Evolutionary conservation across 768 basidiomycete genomes (phyloP).

Genomic region (Macrolepiota dolichaula): DNA sequence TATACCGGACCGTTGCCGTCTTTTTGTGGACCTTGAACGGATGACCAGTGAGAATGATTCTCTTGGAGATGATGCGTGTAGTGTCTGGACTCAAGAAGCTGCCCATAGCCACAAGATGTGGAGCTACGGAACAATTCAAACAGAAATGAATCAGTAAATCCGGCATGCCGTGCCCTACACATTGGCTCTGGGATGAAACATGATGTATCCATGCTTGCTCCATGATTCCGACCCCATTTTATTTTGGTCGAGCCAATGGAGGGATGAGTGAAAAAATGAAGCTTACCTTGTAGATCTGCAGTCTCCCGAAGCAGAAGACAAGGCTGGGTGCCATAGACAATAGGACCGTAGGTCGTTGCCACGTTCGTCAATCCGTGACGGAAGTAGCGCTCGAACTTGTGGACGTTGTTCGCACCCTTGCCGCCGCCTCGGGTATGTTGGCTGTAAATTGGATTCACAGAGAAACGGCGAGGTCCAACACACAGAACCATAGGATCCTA

Average conservation of each 20-base stretch:
- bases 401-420: constrained; percentile 92
- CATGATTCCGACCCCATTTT: too few relatives aligned
- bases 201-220: neutral
- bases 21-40: constrained; percentile 97
- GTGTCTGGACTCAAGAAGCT: constrained; percentile 87
- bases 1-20: constrained; percentile 94
- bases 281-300: constrained; percentile 59
- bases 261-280: neutral
- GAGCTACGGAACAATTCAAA: constrained; percentile 41
- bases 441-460: constrained; percentile 86
- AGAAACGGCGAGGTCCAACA: constrained; percentile 82
- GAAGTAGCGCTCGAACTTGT: constrained; percentile 92
- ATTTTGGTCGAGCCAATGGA: constrained; percentile 1
- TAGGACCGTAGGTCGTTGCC: constrained; percentile 86
- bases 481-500: constrained; percentile 88
- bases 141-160: constrained; percentile 8
- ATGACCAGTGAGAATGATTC: constrained; percentile 93
- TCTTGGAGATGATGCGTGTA: constrained; percentile 87
- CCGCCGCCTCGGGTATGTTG: constrained; percentile 90
- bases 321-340: constrained; percentile 81
- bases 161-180: neutral
- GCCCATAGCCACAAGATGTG: constrained; percentile 86
- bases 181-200: neutral
- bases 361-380: constrained; percentile 79
- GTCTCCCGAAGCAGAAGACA: constrained; percentile 76